These are phyloP conservation scores for Casuarina glauca DNA, from an alignment of 306 rosid genomes.

Conservation along the genomic window DNA sequence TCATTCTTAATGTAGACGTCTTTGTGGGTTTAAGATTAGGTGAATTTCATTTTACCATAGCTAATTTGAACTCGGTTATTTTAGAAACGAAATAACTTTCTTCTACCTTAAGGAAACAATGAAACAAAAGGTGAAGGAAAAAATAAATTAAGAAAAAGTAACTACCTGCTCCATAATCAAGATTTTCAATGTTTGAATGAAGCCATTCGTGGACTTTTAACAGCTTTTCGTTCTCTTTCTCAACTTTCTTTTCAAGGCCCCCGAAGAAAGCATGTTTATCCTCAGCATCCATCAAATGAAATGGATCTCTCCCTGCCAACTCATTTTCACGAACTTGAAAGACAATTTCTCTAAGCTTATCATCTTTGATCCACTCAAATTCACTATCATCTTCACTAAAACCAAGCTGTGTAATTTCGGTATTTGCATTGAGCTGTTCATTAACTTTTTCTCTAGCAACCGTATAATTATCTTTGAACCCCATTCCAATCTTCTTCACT, in stretches of 20 bases:
- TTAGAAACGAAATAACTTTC: slow-evolving; percentile 9
- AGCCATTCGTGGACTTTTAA: slow-evolving; percentile 74
- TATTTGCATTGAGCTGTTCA: slow-evolving; percentile 37
- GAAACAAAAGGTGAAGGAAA: slow-evolving; percentile 27
- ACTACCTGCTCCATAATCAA: slow-evolving; percentile 89
- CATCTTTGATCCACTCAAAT: slow-evolving; percentile 87
- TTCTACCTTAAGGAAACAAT: background rate
- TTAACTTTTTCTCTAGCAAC: slow-evolving; percentile 64
- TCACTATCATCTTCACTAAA: slow-evolving; percentile 59
- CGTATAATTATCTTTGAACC: slow-evolving; percentile 75
- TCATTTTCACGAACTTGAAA: slow-evolving; percentile 87
- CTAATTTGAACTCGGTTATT: background rate
- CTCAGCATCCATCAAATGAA: slow-evolving; percentile 61
- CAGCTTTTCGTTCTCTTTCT: slow-evolving; percentile 70
- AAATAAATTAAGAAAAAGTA: slow-evolving; percentile 24
- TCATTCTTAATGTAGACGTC: slow-evolving; percentile 5
- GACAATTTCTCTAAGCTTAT: slow-evolving; percentile 81
- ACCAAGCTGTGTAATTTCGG: slow-evolving; percentile 41
- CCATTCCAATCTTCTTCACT: slow-evolving; percentile 67
- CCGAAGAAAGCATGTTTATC: slow-evolving; percentile 70
- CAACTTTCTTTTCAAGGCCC: slow-evolving; percentile 84
- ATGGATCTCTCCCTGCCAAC: slow-evolving; percentile 69
- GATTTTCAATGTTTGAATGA: slow-evolving; percentile 87
- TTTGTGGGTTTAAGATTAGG: slow-evolving; percentile 11
- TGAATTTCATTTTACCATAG: background rate